These are phyloP conservation scores for Chrysosphaeria jannelii DNA, from an alignment of 2,329 filamentous ascomycete species.

Conservation along the genomic window DNA sequence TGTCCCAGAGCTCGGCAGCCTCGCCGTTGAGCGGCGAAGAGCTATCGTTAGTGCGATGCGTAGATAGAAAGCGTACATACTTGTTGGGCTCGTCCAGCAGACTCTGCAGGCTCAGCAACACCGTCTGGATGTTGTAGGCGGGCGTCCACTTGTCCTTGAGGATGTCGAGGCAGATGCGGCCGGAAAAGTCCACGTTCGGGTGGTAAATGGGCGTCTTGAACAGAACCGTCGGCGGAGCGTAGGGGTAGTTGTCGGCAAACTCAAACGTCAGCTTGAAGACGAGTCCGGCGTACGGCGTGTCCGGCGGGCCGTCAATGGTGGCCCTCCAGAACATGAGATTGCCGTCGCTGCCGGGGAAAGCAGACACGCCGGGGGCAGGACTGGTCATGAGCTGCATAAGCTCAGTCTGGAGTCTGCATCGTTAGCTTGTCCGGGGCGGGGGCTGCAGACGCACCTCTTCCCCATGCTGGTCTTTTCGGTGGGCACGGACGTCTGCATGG, in stretches of 20 bases:
- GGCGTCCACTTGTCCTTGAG: constrained; percentile 98
- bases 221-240: constrained; percentile 64
- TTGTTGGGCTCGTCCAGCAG: constrained; percentile 94
- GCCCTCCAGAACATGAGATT: constrained; percentile 83
- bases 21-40: constrained; percentile 86
- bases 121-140: constrained; percentile 84
- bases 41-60: constrained; percentile 16
- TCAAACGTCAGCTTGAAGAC: constrained; percentile 77
- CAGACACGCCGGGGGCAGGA: constrained; percentile 72
- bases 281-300: constrained; percentile 69
- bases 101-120: constrained; percentile 80
- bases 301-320: constrained; percentile 71
- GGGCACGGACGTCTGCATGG: too few species aligned
- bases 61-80: constrained; percentile 15
- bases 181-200: constrained; percentile 92
- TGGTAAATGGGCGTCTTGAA: constrained; percentile 99
- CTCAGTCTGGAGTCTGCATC: constrained; percentile 62
- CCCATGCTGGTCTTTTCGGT: too few species aligned
- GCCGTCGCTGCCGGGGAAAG: constrained; percentile 71
- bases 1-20: constrained; percentile 88
- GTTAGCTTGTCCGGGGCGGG: too few species aligned
- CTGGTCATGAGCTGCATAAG: constrained; percentile 97
- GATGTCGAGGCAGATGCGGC: constrained; percentile 90
- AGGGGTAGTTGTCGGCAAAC: constrained; percentile 83
- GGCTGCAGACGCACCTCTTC: too few species aligned